A percentile compares a stretch with the other conserved stretches of the same genome.
Conservation (phyloP, 208 protist genomes). For the Ichthyophonus hoferi region DNA sequence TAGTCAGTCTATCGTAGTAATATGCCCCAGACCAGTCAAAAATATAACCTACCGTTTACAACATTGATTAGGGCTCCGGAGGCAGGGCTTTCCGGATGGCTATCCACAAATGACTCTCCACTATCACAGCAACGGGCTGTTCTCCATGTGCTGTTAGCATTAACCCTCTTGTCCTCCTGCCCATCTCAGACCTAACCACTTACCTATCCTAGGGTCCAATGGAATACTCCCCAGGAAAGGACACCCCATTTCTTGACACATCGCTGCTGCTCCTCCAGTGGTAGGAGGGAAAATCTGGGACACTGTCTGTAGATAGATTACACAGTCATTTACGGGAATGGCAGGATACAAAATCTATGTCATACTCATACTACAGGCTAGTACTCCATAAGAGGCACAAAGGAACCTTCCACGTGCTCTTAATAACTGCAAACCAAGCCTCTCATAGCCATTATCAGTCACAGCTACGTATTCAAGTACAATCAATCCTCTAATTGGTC, state of each 20-base stretch:
- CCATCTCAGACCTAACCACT: background rate
- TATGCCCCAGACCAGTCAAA: too few species aligned
- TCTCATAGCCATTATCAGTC: too few species aligned
- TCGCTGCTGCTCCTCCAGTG: conserved; percentile 56
- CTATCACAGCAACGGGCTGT: conserved; percentile 29
- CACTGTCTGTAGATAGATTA: conserved; percentile 49
- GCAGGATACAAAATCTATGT: too few species aligned
- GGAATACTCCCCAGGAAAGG: conserved; percentile 65
- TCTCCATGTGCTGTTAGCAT: background rate
- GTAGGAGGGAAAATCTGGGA: conserved; percentile 82
- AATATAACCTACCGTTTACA: conserved; percentile 10
- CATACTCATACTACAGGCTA: too few species aligned
- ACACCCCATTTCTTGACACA: conserved; percentile 55
- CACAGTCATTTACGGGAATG: too few species aligned
- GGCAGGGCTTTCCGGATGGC: background rate
- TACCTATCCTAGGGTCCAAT: conserved; percentile 62
- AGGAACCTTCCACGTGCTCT: too few species aligned
- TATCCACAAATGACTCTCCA: conserved; percentile 37
- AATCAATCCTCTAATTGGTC: too few species aligned
- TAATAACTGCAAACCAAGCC: too few species aligned
- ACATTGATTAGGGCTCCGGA: background rate
- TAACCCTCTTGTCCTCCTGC: too few species aligned
- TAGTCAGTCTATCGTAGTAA: too few species aligned
- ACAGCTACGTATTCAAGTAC: too few species aligned
- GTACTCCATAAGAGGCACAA: too few species aligned